Evolutionary conservation across 257 asterid species (phyloP), one percentile per base, ranked within the genome.

Genomic region (Mitragyna speciosa): DNA sequence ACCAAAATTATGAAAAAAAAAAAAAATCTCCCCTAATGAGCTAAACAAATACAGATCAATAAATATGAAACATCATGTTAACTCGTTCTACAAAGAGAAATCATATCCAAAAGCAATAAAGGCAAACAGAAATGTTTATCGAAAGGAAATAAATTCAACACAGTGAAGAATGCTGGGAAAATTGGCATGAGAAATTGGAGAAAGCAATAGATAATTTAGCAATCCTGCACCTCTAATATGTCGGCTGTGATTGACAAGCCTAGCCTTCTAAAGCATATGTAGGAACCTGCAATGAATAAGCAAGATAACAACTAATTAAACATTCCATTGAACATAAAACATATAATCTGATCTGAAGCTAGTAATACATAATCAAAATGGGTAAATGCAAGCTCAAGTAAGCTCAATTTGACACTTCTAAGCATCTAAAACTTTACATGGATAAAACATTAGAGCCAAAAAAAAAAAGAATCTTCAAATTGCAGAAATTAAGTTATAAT

Each of bases 181-280:
- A 63, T 14, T 58, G 22, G 22, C 64, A 69, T 9, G 1, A 51
- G 48, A 78, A 52, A 7, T 26, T 52, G 22, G 51, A 24, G 70
- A 39, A 71, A 73, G 56, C 85, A 52, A 66, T 83, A 83, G 71
- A 76, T 70, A 48, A 85, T 80, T 70, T 74, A 84, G 82, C 80
- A 24, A 61, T 67, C 67, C 75, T 69, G 77, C 79, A 83, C 86
- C 75, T 74, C 76, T 49, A 71, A 45, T 61, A 36, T 39, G 70
- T 72, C 31, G 81, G 73, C 76, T 63, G 70, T 72, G 78, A 76
- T 84, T 74, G 61, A 73, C 85, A 81, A 76, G 72, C 69, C 89
- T 86, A 94, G 88, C 96, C 95, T 83, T 91, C 96, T 78, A 92
- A 81, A 58, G 96, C 94, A 85, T 87, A 89, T 72, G 95, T 83